phyloP scores from a whole-genome alignment of 257 asterid genomes.

The Eustoma russellianum region DNA sequence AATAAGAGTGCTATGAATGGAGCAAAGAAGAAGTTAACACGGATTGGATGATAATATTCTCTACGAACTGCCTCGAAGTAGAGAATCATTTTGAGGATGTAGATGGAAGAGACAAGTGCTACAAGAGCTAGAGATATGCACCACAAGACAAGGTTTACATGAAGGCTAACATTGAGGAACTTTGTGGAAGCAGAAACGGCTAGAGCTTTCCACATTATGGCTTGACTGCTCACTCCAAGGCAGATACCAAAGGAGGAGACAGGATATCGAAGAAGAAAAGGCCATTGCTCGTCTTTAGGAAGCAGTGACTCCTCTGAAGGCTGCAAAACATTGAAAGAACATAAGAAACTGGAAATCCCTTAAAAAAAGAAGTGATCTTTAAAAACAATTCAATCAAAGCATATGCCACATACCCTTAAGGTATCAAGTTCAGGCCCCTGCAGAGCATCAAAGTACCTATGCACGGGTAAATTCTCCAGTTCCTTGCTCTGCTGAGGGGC shows the following conservation, averaged over 20 bases:
- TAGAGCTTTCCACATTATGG: slow-evolving; percentile 86
- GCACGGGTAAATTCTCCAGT: slow-evolving; percentile 29
- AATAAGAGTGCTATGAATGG: slow-evolving; percentile 74
- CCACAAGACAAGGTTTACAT: slow-evolving; percentile 61
- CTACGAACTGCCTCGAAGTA: slow-evolving; percentile 95
- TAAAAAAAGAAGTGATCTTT: too few species aligned
- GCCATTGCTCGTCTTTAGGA: slow-evolving; percentile 80
- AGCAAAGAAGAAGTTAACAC: slow-evolving; percentile 92
- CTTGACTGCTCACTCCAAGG: slow-evolving; percentile 92
- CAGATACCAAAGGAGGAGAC: slow-evolving; percentile 71
- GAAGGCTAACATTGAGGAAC: slow-evolving; percentile 43
- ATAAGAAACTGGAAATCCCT: background rate
- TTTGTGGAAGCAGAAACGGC: slow-evolving; percentile 47
- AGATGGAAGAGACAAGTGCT: slow-evolving; percentile 25
- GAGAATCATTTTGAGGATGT: slow-evolving; percentile 49
- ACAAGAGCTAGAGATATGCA: slow-evolving; percentile 42
- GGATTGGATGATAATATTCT: slow-evolving; percentile 81
- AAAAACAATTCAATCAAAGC: background rate
- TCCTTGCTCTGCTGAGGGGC: slow-evolving; percentile 24
- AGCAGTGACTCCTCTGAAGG: slow-evolving; percentile 58
- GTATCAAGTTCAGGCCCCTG: slow-evolving; percentile 84
- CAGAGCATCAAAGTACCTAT: slow-evolving; percentile 76
- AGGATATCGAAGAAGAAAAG: slow-evolving; percentile 78
- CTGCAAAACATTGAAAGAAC: slow-evolving; percentile 23
- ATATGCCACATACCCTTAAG: slow-evolving; percentile 32